phyloP scores from a whole-genome alignment of 2,329 filamentous ascomycete species.

The Aureobasidium melanogenum region DNA sequence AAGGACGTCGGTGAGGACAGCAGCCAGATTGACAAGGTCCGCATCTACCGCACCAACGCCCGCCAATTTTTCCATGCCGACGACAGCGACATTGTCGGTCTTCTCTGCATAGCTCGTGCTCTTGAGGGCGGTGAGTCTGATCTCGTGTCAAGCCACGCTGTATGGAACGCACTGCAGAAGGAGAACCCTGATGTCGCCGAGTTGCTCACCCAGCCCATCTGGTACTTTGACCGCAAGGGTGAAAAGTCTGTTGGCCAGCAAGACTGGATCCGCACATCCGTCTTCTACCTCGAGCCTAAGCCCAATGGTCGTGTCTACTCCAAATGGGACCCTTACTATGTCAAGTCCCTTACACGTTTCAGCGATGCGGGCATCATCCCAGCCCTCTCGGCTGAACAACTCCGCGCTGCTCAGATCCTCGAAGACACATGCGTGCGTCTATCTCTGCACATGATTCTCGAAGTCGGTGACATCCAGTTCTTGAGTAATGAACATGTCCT shows the following conservation, averaged over 20 bases:
- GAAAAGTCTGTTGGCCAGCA: conserved; percentile 68
- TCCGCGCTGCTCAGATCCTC: conserved; percentile 57
- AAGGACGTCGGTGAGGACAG: conserved; percentile 81
- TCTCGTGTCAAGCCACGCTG: conserved; percentile 66
- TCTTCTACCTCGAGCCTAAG: conserved; percentile 69
- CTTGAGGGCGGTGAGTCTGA: conserved; percentile 78
- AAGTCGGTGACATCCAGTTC: conserved; percentile 84
- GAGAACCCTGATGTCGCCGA: conserved; percentile 72
- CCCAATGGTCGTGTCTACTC: conserved; percentile 61
- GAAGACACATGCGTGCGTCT: conserved; percentile 68
- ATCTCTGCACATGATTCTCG: conserved; percentile 74
- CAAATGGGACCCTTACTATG: conserved; percentile 88
- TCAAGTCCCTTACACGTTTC: conserved; percentile 66
- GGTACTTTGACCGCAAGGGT: conserved; percentile 90
- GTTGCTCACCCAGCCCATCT: conserved; percentile 65
- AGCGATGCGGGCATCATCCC: conserved; percentile 65
- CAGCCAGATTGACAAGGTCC: conserved; percentile 72
- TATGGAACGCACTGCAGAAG: conserved; percentile 70
- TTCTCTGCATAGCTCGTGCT: conserved; percentile 71
- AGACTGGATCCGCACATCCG: conserved; percentile 60
- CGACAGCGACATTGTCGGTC: conserved; percentile 71
- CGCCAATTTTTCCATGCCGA: conserved; percentile 82
- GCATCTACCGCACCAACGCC: conserved; percentile 84
- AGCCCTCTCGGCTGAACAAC: conserved; percentile 58
- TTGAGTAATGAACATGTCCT: conserved; percentile 70